Conservation (phyloP, 2,329 filamentous ascomycete genomes). For the Diaporthe capsici region DNA sequence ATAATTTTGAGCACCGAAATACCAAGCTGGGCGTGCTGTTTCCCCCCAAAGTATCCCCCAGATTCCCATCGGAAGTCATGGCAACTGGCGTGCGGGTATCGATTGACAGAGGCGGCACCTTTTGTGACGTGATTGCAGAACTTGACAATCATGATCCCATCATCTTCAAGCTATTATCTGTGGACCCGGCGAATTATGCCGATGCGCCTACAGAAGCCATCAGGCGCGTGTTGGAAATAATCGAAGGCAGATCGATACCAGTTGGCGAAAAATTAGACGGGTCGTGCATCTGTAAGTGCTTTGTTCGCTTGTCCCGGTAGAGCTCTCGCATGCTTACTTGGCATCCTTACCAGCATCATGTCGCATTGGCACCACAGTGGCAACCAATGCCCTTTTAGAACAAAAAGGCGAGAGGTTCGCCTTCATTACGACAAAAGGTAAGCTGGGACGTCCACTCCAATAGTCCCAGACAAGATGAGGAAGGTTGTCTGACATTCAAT, state of each 20-base stretch:
- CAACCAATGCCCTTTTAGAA: conserved; percentile 41
- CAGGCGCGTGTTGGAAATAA: conserved; percentile 58
- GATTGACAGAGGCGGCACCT: conserved; percentile 72
- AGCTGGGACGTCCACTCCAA: background rate
- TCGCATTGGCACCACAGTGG: conserved; percentile 42
- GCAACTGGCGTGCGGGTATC: conserved; percentile 38
- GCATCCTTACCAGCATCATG: conserved; percentile 33
- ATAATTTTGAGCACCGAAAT: background rate
- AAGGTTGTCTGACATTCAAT: conserved; percentile 43
- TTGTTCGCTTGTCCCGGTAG: background rate
- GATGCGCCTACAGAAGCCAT: conserved; percentile 80
- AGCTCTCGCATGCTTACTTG: conserved; percentile 18
- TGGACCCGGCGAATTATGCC: conserved; percentile 76
- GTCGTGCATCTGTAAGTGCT: background rate
- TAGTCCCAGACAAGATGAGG: background rate
- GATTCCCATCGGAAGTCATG: background rate
- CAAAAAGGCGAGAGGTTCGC: conserved; percentile 41
- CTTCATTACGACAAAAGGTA: conserved; percentile 40
- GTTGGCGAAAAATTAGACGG: conserved; percentile 31
- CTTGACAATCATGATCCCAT: conserved; percentile 74
- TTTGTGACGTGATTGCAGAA: conserved; percentile 76
- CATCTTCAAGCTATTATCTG: conserved; percentile 77
- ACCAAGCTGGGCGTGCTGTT: background rate
- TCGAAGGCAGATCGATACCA: conserved; percentile 53
- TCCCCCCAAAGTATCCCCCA: background rate